Conservation (phyloP, 2,329 filamentous ascomycete species). For the Nothopassalora personata region DNA sequence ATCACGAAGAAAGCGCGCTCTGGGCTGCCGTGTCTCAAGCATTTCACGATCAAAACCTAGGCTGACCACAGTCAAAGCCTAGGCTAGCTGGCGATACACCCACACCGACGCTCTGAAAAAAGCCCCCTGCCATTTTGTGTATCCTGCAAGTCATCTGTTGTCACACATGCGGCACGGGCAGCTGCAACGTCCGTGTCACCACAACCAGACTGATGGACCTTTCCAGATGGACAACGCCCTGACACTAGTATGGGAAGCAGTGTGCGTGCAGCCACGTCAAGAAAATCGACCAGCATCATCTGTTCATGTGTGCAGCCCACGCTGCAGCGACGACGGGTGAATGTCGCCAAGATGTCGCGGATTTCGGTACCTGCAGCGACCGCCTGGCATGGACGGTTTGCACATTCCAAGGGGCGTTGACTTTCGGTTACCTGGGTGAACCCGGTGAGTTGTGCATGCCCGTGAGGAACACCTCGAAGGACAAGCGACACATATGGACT, state of each 20-base stretch:
- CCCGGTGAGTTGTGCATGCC: conserved; percentile 9
- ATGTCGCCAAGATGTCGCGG: not conserved
- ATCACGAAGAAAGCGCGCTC: too few species aligned
- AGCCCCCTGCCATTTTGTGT: conserved; percentile 5
- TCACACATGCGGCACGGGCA: conserved; percentile 9
- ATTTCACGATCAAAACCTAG: too few species aligned
- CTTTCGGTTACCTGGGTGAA: conserved; percentile 23
- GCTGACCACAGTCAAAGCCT: too few species aligned
- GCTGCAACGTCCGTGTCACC: conserved; percentile 1
- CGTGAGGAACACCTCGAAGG: conserved; percentile 11
- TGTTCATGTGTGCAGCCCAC: too few species aligned
- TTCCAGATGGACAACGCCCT: not conserved
- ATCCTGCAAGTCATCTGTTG: conserved; percentile 21
- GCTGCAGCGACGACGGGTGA: not conserved
- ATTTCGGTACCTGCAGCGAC: not conserved
- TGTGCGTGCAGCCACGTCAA: too few species aligned
- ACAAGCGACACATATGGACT: conserved; percentile 4
- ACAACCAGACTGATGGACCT: not conserved
- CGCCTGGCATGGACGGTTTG: conserved; percentile 9
- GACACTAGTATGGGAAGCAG: not conserved
- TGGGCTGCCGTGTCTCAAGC: too few species aligned
- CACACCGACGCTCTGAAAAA: not conserved
- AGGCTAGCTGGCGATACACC: not conserved
- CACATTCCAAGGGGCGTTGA: conserved; percentile 12
- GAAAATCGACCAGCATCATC: not conserved